phyloP scores from a whole-genome alignment of 257 asterid species.

The Thymus quinquecostatus region DNA sequence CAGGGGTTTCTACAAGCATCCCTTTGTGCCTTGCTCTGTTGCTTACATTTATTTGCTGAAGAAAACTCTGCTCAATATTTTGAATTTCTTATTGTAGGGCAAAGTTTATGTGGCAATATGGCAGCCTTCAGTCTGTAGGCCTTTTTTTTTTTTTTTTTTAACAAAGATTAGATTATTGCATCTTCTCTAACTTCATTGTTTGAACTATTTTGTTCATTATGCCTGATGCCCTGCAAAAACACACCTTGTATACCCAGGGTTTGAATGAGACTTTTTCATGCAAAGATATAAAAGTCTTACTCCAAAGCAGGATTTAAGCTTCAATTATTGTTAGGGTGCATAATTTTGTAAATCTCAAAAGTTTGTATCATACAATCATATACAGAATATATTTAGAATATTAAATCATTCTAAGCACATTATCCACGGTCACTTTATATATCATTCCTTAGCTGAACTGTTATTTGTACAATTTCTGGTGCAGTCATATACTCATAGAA shows the following conservation, averaged over 20 bases:
- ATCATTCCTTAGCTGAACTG: conserved; percentile 1
- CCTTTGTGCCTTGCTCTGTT: background rate
- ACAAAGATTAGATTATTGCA: background rate
- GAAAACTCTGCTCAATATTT: background rate
- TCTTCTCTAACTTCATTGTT: conserved; percentile 9
- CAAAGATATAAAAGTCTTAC: background rate
- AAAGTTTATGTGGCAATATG: conserved; percentile 1
- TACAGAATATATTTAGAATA: background rate
- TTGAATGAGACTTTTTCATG: background rate
- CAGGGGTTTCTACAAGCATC: conserved; percentile 5
- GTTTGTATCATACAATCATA: background rate
- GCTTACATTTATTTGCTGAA: background rate
- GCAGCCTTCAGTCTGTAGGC: background rate
- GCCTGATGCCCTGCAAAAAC: background rate
- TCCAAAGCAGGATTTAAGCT: background rate
- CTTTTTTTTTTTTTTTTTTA: conserved; percentile 2
- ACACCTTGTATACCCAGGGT: conserved; percentile 1
- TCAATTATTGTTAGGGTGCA: background rate
- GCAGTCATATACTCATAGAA: conserved; percentile 14
- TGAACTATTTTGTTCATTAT: background rate
- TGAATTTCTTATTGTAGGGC: conserved; percentile 7
- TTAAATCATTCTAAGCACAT: too few relatives aligned
- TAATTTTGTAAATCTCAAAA: conserved; percentile 3
- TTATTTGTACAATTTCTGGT: background rate
- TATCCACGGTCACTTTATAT: background rate